Evolutionary conservation across 345 rosid genomes (phyloP), one percentile per base, ranked within the genome.

Genomic region (Gossypium longicalyx): DNA sequence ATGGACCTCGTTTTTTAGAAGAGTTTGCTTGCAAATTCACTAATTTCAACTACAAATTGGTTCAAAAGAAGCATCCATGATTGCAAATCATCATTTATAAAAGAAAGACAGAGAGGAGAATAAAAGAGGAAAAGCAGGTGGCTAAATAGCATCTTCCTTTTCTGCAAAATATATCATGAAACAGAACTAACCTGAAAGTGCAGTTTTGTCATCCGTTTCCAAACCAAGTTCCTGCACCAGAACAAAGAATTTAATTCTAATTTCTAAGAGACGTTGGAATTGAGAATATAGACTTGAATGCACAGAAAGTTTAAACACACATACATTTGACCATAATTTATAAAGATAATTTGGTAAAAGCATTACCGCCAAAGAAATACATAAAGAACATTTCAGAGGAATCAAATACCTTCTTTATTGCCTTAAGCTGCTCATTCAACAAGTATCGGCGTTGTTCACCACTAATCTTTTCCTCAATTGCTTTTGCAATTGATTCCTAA

Each of bases 201-300:
- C 97, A 67, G 99, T 93, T 83, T 96, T 96, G 84, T 96, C 99
- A 82, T 96, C 99, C 41, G 98, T 89, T 84, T 96, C 99, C 87
- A 96, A 81, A 22, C 99, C 99, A 75, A 96, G 97, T 80, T 96
- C 99, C 99, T 96, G 88, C 72, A 78, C 43, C 48, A 69, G 34
- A 71, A 80, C 45, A 81, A 66, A 34, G 45, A 73, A 69, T 75
- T 79, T 68, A 53, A 70, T 49, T 74, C 29, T 49, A 75, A 56
- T 73, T 51, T 69, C 60, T 69, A 65, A 48, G 27, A 43, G 73
- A 54, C 17, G 47, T 23, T 27, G 13, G 69, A 76, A 74, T 17
- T 61, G 43, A 22, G 43, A 60, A 27, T 73, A 71, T 47, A 12
- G 23, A 63, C 25, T 6, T 34, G 44, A 72, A 58, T 53, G 29